These are phyloP conservation scores for Backusella tarrabulga DNA, from an alignment of 192 early-diverging fungal species.

Conservation along the genomic window DNA sequence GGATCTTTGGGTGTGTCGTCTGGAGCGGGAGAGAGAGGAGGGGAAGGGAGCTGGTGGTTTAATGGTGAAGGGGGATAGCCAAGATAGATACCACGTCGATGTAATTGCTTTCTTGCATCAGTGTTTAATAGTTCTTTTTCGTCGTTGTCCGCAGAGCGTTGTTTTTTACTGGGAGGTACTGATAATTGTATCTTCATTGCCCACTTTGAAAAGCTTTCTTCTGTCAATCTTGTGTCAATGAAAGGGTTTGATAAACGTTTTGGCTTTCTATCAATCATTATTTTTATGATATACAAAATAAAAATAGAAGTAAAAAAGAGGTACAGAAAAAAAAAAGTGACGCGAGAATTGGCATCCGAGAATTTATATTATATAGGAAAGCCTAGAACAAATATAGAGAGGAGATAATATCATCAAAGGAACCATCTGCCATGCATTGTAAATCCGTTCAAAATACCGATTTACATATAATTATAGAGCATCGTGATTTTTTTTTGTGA, in stretches of 20 bases:
- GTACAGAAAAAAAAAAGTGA: background rate
- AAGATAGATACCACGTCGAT: background rate
- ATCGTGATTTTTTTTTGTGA: background rate
- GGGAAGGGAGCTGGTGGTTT: background rate
- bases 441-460: conserved; percentile 7
- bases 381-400: conserved; percentile 7
- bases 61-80: background rate
- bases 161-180: background rate
- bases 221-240: background rate
- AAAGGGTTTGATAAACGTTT: background rate
- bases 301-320: background rate
- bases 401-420: background rate
- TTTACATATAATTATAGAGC: background rate
- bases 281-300: background rate
- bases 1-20: background rate
- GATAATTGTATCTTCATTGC: background rate
- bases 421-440: background rate
- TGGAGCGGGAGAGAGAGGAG: background rate
- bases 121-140: background rate
- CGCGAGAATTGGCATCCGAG: background rate
- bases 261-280: background rate
- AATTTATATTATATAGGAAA: background rate
- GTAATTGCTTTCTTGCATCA: background rate
- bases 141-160: background rate
- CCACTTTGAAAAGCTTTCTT: background rate